These are phyloP conservation scores for Fonsecaea monophora DNA, from an alignment of 2,329 filamentous ascomycete species.

Conservation along the genomic window DNA sequence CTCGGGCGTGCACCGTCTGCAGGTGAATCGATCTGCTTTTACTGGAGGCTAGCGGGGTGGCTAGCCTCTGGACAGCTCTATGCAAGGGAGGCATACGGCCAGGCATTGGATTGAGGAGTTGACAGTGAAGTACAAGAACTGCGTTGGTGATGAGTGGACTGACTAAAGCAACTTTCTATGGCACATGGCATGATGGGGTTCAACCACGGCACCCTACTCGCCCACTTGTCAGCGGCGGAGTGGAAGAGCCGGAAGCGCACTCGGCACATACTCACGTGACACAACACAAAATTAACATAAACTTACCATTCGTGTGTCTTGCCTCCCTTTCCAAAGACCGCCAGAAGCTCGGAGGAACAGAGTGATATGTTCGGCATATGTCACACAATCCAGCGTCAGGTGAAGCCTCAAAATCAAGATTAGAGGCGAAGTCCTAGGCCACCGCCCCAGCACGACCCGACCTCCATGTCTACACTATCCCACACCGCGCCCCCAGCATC, in stretches of 20 bases:
- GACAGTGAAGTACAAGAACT: neutral
- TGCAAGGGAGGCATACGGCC: constrained; percentile 13
- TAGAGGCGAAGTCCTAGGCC: neutral
- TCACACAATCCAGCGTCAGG: neutral
- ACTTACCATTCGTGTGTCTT: neutral
- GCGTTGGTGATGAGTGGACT: neutral
- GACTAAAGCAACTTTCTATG: neutral
- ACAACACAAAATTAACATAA: too few relatives aligned
- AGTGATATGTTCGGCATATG: neutral
- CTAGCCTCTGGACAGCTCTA: constrained; percentile 24
- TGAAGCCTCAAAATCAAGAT: neutral
- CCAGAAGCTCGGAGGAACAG: neutral
- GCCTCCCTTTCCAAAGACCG: neutral
- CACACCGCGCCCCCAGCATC: neutral
- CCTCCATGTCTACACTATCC: neutral
- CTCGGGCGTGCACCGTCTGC: constrained; percentile 57
- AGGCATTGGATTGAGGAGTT: constrained; percentile 11
- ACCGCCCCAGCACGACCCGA: neutral
- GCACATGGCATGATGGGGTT: neutral
- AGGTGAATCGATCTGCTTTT: constrained; percentile 47
- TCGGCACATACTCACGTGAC: neutral
- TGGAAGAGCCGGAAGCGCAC: neutral
- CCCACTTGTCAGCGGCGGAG: neutral
- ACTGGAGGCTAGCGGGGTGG: neutral
- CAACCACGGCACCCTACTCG: neutral